Percentiles rank a stretch among this genome's conserved stretches.
phyloP scores from a whole-genome alignment of 352 stramenopile genomes.

The Salisapilia sapeloensis region DNA sequence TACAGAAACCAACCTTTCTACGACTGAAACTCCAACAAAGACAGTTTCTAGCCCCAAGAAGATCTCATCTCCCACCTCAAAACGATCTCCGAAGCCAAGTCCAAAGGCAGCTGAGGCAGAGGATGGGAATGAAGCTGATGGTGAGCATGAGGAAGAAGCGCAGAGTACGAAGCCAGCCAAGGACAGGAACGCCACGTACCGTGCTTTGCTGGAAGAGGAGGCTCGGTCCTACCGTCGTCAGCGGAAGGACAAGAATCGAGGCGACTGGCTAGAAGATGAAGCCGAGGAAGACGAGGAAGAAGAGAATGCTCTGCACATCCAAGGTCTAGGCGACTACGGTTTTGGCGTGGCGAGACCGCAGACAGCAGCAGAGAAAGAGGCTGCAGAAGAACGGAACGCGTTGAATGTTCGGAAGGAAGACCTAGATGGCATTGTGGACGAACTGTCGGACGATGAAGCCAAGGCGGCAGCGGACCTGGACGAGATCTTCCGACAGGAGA shows the following conservation, averaged over 20 bases:
- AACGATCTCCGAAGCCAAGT: too few species aligned
- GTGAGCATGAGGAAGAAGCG: slow-evolving; percentile 27
- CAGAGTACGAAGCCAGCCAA: too few species aligned
- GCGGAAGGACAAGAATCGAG: slow-evolving; percentile 20
- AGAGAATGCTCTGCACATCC: slow-evolving; percentile 68
- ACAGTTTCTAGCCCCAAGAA: not conserved
- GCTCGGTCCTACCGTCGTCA: slow-evolving; percentile 31
- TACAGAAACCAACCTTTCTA: too few species aligned
- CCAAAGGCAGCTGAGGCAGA: too few species aligned
- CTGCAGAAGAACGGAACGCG: slow-evolving; percentile 55
- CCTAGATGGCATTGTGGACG: slow-evolving; percentile 73
- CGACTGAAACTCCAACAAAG: too few species aligned
- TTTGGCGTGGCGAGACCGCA: slow-evolving; percentile 56
- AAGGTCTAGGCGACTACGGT: slow-evolving; percentile 67
- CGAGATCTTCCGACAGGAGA: slow-evolving; percentile 52
- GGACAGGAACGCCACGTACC: slow-evolving; percentile 53
- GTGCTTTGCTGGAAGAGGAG: slow-evolving; percentile 42
- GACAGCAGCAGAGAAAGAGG: slow-evolving; percentile 56
- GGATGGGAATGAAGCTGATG: slow-evolving; percentile 42
- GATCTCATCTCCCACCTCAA: not conserved
- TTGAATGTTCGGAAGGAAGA: slow-evolving; percentile 63
- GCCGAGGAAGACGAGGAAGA: slow-evolving; percentile 73
- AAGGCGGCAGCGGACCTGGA: slow-evolving; percentile 43
- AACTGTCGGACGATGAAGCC: slow-evolving; percentile 70
- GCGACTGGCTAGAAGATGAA: slow-evolving; percentile 63